These are phyloP conservation scores for Pythium periplocum DNA, from an alignment of 352 stramenopile genomes.

Conservation along the genomic window DNA sequence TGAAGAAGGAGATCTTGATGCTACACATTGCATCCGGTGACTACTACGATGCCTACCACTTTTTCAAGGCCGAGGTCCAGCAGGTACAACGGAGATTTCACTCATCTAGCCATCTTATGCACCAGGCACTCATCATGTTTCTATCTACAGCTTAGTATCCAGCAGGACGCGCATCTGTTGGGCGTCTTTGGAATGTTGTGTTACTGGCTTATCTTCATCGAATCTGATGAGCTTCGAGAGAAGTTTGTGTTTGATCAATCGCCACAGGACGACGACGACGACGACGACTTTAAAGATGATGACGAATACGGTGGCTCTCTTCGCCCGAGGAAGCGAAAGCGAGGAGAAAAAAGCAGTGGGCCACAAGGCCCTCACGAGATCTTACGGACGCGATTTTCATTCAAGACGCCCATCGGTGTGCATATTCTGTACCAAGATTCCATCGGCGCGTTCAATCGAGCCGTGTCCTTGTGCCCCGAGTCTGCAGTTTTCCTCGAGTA, in stretches of 20 bases:
- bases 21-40: slow-evolving; percentile 64
- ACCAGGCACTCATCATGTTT: background rate
- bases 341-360: slow-evolving; percentile 6
- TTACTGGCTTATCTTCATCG: slow-evolving; percentile 81
- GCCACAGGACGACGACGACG: slow-evolving; percentile 18
- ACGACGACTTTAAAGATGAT: slow-evolving; percentile 4
- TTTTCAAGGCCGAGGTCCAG: slow-evolving; percentile 75
- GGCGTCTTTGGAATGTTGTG: slow-evolving; percentile 73
- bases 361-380: slow-evolving; percentile 22
- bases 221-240: slow-evolving; percentile 60
- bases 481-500: slow-evolving; percentile 65
- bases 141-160: slow-evolving; percentile 29
- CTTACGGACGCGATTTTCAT: slow-evolving; percentile 54
- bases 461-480: slow-evolving; percentile 43
- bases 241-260: slow-evolving; percentile 29
- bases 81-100: slow-evolving; percentile 24
- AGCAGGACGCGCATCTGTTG: slow-evolving; percentile 54
- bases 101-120: background rate
- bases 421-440: slow-evolving; percentile 76
- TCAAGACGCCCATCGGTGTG: slow-evolving; percentile 59
- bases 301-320: slow-evolving; percentile 3
- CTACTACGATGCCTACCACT: slow-evolving; percentile 74
- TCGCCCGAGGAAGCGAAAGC: background rate
- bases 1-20: slow-evolving; percentile 73
- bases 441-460: slow-evolving; percentile 42